phyloP scores from a whole-genome alignment of 805 yeast genomes.

The Yarrowia sp. region DNA sequence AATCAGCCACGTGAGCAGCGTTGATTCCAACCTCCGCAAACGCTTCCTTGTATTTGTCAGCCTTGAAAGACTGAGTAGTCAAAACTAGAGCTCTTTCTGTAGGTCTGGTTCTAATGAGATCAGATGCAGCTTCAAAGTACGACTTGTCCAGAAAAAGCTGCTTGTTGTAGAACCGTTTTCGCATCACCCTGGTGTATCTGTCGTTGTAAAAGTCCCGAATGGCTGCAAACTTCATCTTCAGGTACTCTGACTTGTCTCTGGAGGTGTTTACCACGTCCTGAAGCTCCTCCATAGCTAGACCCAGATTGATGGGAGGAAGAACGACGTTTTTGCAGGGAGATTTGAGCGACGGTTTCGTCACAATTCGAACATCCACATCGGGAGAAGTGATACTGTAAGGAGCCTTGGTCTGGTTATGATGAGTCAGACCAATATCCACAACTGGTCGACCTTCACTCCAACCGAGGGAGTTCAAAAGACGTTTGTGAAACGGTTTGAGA shows the following conservation, averaged over 20 bases:
- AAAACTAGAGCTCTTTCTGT: not conserved
- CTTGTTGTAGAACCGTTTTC: constrained; percentile 10
- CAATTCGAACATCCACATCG: constrained; percentile 6
- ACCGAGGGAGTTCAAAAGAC: not conserved
- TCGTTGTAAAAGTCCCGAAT: constrained; percentile 14
- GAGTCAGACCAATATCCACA: not conserved
- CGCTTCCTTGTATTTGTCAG: constrained; percentile 16
- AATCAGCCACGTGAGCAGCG: constrained; percentile 18
- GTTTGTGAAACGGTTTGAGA: constrained; percentile 4
- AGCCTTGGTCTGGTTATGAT: not conserved
- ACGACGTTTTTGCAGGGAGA: not conserved
- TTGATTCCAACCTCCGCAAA: not conserved
- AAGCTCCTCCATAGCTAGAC: constrained; percentile 3
- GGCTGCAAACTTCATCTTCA: constrained; percentile 10
- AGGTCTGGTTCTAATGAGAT: not conserved
- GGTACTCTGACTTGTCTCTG: not conserved
- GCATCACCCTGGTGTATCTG: constrained; percentile 8
- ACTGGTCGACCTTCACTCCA: constrained; percentile 23
- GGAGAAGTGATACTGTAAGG: not conserved
- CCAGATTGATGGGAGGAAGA: not conserved
- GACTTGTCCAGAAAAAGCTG: not conserved
- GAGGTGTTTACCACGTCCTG: not conserved
- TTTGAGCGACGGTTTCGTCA: not conserved
- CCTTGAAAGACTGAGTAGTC: constrained; percentile 10
- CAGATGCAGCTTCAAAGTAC: constrained; percentile 9